Base-by-base conservation (phyloP, 192 early-diverging fungal species). In the Entophlyctis helioformis region DNA sequence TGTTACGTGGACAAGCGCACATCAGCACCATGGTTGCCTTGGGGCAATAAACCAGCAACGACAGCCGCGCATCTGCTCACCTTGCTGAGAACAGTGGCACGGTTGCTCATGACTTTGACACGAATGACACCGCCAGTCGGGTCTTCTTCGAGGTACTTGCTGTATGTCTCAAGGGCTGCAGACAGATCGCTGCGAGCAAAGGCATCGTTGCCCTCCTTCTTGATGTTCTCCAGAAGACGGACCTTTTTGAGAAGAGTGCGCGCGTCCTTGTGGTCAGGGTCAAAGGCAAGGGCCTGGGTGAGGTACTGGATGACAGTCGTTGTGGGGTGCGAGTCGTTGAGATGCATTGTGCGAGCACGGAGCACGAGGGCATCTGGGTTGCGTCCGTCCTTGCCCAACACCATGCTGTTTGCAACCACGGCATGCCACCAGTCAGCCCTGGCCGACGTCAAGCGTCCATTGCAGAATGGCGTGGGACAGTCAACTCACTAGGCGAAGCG, bases 201-300 rank as follows among this genome's bases (percentile, higher is more conserved):
- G 16, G 76, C 80, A 40, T 74, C 78, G 54, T 91, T 90, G 35
- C 85, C 84, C 15, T 70, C 71, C 21, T 71, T 71, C 48, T 85
- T 87, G 43, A 74, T 57, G 0, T 43, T 45, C 33, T 90, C 88
- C 28, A 87, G 44, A 3, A 51, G 51, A 50, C 67, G 75, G 23
- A 82, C 64, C 46, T 69, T 74, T 54, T 82, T 79, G 51, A 81
- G 49, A 21, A 91, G 48, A 28, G 58, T 50, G 18, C 78, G 66
- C 7, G 86, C 84, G 31, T 72, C 67, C 25, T 60, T 50, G 51
- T 85, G 75, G 62, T 89, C 86, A 10, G 86, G 87, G 50, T 91
- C 86, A 56, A 65, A 87, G 1, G 74, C 59, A 22, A 91, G 54
- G 4, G 85, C 80, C 40, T 81, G 67, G 13, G 45, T 36, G 18